A percentile compares a stretch with the other conserved stretches of the same genome.
These are phyloP conservation scores for Cucurbita maxima DNA, from an alignment of 306 rosid genomes.

Conservation along the genomic window DNA sequence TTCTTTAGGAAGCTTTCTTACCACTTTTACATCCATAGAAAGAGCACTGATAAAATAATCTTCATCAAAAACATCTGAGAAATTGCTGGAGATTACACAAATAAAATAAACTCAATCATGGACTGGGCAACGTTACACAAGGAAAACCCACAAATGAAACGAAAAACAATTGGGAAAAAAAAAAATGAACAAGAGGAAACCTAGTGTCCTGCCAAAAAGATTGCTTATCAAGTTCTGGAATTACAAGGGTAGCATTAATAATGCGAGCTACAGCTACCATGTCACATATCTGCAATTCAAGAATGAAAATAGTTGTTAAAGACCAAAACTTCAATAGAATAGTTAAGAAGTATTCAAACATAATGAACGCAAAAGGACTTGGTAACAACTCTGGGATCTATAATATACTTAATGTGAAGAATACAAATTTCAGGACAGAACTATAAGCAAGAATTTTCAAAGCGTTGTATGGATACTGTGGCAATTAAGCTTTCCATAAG, in stretches of 20 bases:
- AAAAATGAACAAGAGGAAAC: slow-evolving; percentile 15
- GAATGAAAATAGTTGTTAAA: slow-evolving; percentile 8
- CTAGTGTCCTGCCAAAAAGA: slow-evolving; percentile 93
- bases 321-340: neutral
- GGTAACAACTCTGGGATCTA: neutral
- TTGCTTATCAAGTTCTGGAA: slow-evolving; percentile 82
- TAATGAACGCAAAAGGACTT: neutral
- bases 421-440: neutral
- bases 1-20: slow-evolving; percentile 58
- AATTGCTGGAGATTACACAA: slow-evolving; percentile 46
- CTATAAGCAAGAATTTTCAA: neutral
- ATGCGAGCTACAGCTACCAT: slow-evolving; percentile 95
- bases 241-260: slow-evolving; percentile 83
- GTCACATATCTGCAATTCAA: slow-evolving; percentile 71
- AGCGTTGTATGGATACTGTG: neutral
- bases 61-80: slow-evolving; percentile 84
- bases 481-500: neutral
- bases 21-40: slow-evolving; percentile 57
- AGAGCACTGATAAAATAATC: slow-evolving; percentile 60
- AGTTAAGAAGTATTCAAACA: neutral
- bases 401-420: neutral
- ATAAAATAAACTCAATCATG: neutral
- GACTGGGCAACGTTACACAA: neutral
- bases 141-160: neutral
- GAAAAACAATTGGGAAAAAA: neutral